phyloP scores from a whole-genome alignment of 2,329 filamentous ascomycete genomes.

The Diaporthe destruens region DNA sequence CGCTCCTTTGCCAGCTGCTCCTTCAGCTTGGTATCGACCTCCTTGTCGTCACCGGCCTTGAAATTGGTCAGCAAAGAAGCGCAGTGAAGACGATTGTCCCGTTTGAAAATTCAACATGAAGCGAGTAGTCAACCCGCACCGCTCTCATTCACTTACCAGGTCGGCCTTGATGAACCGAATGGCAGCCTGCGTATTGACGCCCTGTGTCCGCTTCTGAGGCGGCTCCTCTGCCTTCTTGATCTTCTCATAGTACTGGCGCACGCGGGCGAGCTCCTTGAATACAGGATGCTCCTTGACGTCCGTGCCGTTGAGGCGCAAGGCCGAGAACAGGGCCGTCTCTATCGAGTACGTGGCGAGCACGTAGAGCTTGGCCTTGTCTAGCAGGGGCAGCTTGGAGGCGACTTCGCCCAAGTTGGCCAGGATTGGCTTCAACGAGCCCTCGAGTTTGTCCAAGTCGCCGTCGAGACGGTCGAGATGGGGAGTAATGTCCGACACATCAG shows the following conservation, averaged over 20 bases:
- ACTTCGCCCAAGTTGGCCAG: slow-evolving; percentile 75
- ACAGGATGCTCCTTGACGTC: slow-evolving; percentile 88
- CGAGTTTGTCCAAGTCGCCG: slow-evolving; percentile 82
- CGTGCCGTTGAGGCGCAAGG: slow-evolving; percentile 81
- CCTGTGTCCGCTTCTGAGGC: slow-evolving; percentile 64
- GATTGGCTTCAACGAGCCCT: slow-evolving; percentile 80
- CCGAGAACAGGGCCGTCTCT: slow-evolving; percentile 89
- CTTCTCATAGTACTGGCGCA: slow-evolving; percentile 93
- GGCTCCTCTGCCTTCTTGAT: slow-evolving; percentile 82
- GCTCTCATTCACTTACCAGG: slow-evolving; percentile 66
- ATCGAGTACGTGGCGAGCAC: slow-evolving; percentile 90
- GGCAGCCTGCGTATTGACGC: slow-evolving; percentile 81
- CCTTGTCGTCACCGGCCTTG: slow-evolving; percentile 62
- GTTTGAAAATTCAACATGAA: not conserved
- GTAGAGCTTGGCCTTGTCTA: slow-evolving; percentile 95
- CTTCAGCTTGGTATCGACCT: slow-evolving; percentile 63
- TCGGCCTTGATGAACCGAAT: slow-evolving; percentile 86
- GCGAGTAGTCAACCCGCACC: too few relatives aligned
- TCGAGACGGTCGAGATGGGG: slow-evolving; percentile 81
- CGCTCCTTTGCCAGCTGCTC: slow-evolving; percentile 70
- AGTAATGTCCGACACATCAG: slow-evolving; percentile 66
- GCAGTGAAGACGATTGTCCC: not conserved
- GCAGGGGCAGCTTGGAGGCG: slow-evolving; percentile 84
- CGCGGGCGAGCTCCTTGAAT: slow-evolving; percentile 85
- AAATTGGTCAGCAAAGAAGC: slow-evolving; percentile 19